A percentile compares a stretch with the other conserved stretches of the same genome.
Conservation (phyloP, 208 protist species). For the Leishmania gerbilli region DNA sequence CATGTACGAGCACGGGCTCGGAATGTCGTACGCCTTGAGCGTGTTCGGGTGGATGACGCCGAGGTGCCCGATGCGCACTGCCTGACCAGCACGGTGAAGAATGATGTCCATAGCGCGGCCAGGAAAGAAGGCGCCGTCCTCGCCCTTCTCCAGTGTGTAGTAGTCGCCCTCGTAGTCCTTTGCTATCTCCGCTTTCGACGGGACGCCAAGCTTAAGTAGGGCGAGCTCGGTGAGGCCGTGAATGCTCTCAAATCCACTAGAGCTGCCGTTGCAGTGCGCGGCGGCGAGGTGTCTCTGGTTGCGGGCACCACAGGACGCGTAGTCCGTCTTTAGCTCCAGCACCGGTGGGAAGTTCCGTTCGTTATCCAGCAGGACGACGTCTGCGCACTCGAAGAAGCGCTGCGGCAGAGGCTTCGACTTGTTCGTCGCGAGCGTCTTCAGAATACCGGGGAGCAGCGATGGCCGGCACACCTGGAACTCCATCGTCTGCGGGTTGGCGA, state of each 20-base stretch:
- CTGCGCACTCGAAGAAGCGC: conserved; percentile 96
- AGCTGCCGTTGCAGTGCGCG: conserved; percentile 78
- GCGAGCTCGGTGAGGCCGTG: conserved; percentile 73
- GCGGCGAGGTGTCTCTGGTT: conserved; percentile 92
- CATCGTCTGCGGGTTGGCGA: conserved; percentile 93
- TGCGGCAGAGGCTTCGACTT: conserved; percentile 94
- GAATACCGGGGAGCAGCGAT: conserved; percentile 94
- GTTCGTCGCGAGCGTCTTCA: conserved; percentile 95
- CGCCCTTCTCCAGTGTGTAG: conserved; percentile 60
- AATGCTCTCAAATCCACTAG: conserved; percentile 83
- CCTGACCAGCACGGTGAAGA: conserved; percentile 61
- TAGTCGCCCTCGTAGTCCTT: conserved; percentile 35
- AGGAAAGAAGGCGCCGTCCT: conserved; percentile 91
- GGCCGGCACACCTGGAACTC: conserved; percentile 96
- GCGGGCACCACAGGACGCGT: conserved; percentile 79
- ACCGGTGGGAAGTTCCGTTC: conserved; percentile 83
- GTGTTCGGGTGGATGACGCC: conserved; percentile 92
- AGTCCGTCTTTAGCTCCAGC: conserved; percentile 57
- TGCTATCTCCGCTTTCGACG: conserved; percentile 28
- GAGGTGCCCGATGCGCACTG: conserved; percentile 69
- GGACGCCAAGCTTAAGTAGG: conserved; percentile 77
- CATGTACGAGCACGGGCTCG: conserved; percentile 92
- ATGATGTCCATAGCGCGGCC: conserved; percentile 89
- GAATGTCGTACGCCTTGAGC: conserved; percentile 93
- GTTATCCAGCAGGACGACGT: conserved; percentile 95